A percentile compares a stretch with the other conserved stretches of the same genome.
These are phyloP conservation scores for Aspergillus udagawae DNA, from an alignment of 2,329 filamentous ascomycete species.

Conservation along the genomic window DNA sequence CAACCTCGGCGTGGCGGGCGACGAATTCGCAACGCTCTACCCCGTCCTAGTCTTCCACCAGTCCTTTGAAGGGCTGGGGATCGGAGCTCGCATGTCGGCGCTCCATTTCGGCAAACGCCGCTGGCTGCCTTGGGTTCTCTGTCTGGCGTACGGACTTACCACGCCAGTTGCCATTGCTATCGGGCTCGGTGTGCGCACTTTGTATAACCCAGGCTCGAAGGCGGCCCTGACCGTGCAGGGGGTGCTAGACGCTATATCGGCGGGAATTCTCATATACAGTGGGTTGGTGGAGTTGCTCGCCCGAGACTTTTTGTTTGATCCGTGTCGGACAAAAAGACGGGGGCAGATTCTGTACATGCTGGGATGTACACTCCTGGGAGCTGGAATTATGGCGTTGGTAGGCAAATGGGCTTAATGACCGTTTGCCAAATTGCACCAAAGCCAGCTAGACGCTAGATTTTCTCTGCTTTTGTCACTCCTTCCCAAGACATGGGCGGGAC, in stretches of 20 bases:
- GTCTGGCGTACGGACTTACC: slow-evolving; percentile 48
- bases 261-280: slow-evolving; percentile 50
- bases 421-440: no score
- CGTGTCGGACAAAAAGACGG: slow-evolving; percentile 38
- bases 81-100: slow-evolving; percentile 57
- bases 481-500: no score
- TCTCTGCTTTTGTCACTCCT: no score
- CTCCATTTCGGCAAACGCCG: slow-evolving; percentile 48
- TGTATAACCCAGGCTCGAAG: slow-evolving; percentile 40
- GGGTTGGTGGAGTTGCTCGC: slow-evolving; percentile 49
- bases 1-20: slow-evolving; percentile 56
- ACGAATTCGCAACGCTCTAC: slow-evolving; percentile 56
- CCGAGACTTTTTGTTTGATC: slow-evolving; percentile 50
- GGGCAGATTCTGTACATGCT: slow-evolving; percentile 43
- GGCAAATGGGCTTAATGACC: slow-evolving; percentile 47
- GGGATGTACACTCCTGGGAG: slow-evolving; percentile 37
- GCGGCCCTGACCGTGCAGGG: slow-evolving; percentile 45
- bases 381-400: slow-evolving; percentile 47
- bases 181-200: slow-evolving; percentile 46
- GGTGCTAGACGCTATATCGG: slow-evolving; percentile 45
- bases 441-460: no score
- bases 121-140: slow-evolving; percentile 50
- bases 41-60: slow-evolving; percentile 62
- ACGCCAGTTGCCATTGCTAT: slow-evolving; percentile 49
- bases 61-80: slow-evolving; percentile 60